Base-by-base conservation (phyloP, 805 yeast species). In the Cyberlindnera lachancei region DNA sequence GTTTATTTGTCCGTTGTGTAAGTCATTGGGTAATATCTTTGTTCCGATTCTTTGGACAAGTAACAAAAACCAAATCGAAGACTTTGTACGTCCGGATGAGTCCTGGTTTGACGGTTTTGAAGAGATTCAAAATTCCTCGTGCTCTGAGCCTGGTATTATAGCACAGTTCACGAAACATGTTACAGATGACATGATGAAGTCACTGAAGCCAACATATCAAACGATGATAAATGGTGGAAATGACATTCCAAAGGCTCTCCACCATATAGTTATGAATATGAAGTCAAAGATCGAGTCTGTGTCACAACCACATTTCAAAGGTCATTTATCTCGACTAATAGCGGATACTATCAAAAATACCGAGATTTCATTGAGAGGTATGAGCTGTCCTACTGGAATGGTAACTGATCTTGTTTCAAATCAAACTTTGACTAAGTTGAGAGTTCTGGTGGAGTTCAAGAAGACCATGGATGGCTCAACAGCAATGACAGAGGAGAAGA, bases 1-100 rank as follows among this genome's bases (percentile, higher is more conserved):
- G 47, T 80, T 84, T 43, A 59, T 84, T 17, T 90, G 98, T 50
- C 97, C 97, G 0, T 66, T 90, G 23, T 90, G 98, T 62, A 86
- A 86, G 38, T 80, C 94, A 0, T 63, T 90, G 27, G 82, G 81
- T 50, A 90, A 90, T 50, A 68, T 80, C 37, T 86, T 90, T 51
- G 59, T 90, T 26, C 98, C 97, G 0, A 63, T 82, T 2, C 51
- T 79, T 22, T 79, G 84, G 74, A 48, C 64, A 3, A 45, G 60
- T 4, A 79, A 79, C 47, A 58, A 53, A 27, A 46, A 61, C 29
- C 38, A 27, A 4, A 23, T 47, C 3, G 13, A 33, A 1, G 36
- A 39, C 4, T 46, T 41, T 26, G 18, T 42, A 3, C 14, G 25
- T 5, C n/a, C 34, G 8, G 27, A 35, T 4, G 32, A 34, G 9